phyloP scores from a whole-genome alignment of 257 asterid genomes.

The Nicotiana benthamiana region DNA sequence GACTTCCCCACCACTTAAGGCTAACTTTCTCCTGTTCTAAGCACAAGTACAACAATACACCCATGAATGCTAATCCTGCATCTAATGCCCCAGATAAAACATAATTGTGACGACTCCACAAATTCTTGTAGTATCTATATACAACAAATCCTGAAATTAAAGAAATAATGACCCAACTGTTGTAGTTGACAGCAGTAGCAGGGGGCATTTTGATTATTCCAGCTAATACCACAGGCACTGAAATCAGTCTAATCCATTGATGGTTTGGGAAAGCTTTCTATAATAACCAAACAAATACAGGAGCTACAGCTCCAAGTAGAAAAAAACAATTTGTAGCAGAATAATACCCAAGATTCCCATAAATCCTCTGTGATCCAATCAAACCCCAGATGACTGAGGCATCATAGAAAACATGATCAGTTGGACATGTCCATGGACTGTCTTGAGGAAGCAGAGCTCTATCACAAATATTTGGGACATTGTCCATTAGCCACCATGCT shows the following conservation, averaged over 20 bases:
- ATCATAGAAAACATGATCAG: slow-evolving; percentile 80
- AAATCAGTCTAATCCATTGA: slow-evolving; percentile 46
- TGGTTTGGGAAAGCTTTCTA: slow-evolving; percentile 54
- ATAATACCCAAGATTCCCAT: slow-evolving; percentile 69
- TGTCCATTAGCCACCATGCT: slow-evolving; percentile 94
- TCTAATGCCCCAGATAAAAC: slow-evolving; percentile 80
- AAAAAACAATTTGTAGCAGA: slow-evolving; percentile 70
- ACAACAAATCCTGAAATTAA: slow-evolving; percentile 65
- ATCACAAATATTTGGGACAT: slow-evolving; percentile 74
- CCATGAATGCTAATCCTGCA: slow-evolving; percentile 97
- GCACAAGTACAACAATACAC: slow-evolving; percentile 62
- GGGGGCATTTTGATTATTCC: slow-evolving; percentile 78
- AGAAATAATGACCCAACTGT: slow-evolving; percentile 77
- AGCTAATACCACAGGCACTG: slow-evolving; percentile 63
- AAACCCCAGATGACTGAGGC: slow-evolving; percentile 87
- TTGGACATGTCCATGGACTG: slow-evolving; percentile 92
- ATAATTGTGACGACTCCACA: slow-evolving; percentile 87
- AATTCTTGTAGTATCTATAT: slow-evolving; percentile 48
- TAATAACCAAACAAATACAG: slow-evolving; percentile 55
- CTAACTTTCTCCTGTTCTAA: slow-evolving; percentile 51
- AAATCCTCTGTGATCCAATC: slow-evolving; percentile 69
- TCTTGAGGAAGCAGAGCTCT: slow-evolving; percentile 49
- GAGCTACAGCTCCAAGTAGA: slow-evolving; percentile 63
- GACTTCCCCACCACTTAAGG: slow-evolving; percentile 89
- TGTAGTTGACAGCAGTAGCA: slow-evolving; percentile 77